Evolutionary conservation across 1,284 basidiomycete species (phyloP).

Genomic region (Mycosarcoma mackinlayi): DNA sequence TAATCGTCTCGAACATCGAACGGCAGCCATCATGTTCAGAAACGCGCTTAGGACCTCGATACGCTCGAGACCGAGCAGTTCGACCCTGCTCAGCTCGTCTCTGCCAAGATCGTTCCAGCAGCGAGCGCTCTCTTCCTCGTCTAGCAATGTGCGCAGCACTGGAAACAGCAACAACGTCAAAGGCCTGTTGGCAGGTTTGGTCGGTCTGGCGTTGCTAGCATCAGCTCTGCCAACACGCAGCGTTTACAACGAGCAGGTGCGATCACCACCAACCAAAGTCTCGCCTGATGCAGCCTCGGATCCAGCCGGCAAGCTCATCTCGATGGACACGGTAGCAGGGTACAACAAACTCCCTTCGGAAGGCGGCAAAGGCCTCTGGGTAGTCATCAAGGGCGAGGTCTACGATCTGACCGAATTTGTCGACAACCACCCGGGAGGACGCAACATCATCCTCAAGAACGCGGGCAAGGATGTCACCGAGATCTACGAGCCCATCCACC

Average conservation of each 20-base stretch:
- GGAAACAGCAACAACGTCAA: conserved; percentile 10
- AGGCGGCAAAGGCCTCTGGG: conserved; percentile 56
- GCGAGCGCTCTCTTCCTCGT: conserved; percentile 13
- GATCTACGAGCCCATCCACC: conserved; percentile 65
- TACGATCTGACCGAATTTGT: conserved; percentile 81
- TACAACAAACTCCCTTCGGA: conserved; percentile 54
- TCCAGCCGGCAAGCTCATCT: conserved; percentile 47
- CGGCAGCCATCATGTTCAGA: conserved; percentile 14
- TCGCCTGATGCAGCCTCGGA: conserved; percentile 29
- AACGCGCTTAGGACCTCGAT: conserved; percentile 20
- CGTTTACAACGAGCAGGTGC: conserved; percentile 28
- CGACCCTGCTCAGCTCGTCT: conserved; percentile 14
- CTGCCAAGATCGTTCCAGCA: conserved; percentile 10
- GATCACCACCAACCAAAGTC: conserved; percentile 22
- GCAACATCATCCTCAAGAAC: conserved; percentile 80
- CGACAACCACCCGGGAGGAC: conserved; percentile 80
- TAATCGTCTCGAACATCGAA: too few relatives aligned
- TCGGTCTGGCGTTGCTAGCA: conserved; percentile 36
- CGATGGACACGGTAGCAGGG: conserved; percentile 50
- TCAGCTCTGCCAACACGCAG: conserved; percentile 15
- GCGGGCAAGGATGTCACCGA: conserved; percentile 78
- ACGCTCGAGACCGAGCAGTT: conserved; percentile 22
- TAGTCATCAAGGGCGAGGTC: conserved; percentile 64
- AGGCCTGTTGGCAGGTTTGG: conserved; percentile 29
- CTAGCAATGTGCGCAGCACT: conserved; percentile 1